Conservation (phyloP, 2,329 filamentous ascomycete species). For the Cladosporium sp. region DNA sequence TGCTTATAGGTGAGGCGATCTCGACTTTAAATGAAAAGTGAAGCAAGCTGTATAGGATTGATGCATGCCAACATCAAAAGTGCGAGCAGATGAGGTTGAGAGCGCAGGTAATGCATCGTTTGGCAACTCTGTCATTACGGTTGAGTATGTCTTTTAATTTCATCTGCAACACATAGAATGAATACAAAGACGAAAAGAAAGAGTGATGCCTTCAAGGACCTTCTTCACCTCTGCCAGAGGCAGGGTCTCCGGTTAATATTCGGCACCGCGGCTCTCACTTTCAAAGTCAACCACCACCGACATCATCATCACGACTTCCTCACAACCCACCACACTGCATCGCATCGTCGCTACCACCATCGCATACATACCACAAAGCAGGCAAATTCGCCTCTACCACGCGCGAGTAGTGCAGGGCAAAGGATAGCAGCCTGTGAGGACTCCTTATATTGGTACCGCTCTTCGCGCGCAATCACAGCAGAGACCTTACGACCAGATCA, state of each 20-base stretch:
- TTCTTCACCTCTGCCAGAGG: neutral
- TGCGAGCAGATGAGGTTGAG: neutral
- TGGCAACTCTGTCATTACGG: neutral
- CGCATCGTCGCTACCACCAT: neutral
- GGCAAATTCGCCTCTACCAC: slow-evolving; percentile 1
- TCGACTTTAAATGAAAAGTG: neutral
- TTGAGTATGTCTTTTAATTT: neutral
- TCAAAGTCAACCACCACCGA: slow-evolving; percentile 10
- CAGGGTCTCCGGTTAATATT: neutral
- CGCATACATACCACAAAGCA: slow-evolving; percentile 6
- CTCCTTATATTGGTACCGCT: slow-evolving; percentile 33
- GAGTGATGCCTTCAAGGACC: neutral
- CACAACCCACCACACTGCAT: neutral
- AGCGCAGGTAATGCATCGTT: neutral
- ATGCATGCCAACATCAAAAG: neutral
- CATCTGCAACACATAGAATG: neutral
- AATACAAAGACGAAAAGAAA: neutral
- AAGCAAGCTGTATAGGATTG: neutral
- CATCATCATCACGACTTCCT: slow-evolving; percentile 1
- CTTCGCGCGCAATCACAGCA: slow-evolving; percentile 25
- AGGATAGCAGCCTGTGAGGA: slow-evolving; percentile 34
- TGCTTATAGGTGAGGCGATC: neutral
- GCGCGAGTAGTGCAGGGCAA: slow-evolving; percentile 3
- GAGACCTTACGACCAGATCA: slow-evolving; percentile 26
- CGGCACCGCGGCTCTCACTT: neutral